Conservation (phyloP, 768 basidiomycete species). For the Kondoa malvinella region DNA sequence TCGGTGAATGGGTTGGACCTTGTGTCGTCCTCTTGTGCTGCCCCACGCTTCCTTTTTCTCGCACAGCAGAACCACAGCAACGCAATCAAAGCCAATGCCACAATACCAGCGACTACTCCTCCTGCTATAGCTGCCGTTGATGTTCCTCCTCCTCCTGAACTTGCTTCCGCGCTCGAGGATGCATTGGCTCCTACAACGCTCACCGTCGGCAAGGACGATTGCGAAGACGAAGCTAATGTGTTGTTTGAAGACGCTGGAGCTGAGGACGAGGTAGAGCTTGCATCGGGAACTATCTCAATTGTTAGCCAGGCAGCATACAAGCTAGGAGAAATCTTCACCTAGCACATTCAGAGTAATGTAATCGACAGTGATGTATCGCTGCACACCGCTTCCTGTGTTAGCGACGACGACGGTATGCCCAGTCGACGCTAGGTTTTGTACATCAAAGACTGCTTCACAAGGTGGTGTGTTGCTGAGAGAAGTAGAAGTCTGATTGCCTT, state of each 20-base stretch:
- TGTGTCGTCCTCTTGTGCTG: neutral
- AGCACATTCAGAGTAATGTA: neutral
- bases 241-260: neutral
- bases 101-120: neutral
- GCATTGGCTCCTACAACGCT: neutral
- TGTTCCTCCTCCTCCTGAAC: neutral
- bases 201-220: neutral
- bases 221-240: too few relatives aligned
- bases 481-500: neutral
- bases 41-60: neutral
- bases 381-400: neutral
- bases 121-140: neutral
- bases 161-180: neutral
- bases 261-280: neutral
- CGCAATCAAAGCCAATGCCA: neutral
- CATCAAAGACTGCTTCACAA: neutral
- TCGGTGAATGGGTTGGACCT: neutral
- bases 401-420: neutral
- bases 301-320: too few relatives aligned
- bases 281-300: too few relatives aligned
- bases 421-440: neutral
- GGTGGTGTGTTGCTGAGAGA: neutral
- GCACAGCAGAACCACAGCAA: neutral
- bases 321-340: neutral
- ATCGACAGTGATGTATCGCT: neutral